phyloP scores from a whole-genome alignment of 108 stramenopile species.

The Cyclotella kingstonii region DNA sequence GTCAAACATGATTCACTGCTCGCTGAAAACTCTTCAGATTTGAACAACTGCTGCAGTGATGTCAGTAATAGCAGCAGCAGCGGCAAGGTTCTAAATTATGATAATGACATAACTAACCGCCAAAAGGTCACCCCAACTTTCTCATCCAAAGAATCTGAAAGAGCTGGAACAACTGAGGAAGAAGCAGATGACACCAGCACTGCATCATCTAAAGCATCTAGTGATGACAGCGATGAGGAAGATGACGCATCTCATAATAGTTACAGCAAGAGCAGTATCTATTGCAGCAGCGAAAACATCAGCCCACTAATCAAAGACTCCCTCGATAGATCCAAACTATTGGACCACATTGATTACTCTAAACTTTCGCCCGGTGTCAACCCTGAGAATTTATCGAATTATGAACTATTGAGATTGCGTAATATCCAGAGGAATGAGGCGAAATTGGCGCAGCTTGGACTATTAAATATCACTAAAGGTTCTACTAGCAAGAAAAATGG shows the following conservation, averaged over 20 bases:
- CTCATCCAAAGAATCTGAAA: too few species aligned
- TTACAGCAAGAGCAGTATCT: background rate
- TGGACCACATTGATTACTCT: background rate
- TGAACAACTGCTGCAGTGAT: background rate
- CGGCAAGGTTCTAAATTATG: background rate
- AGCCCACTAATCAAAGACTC: background rate
- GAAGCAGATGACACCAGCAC: too few species aligned
- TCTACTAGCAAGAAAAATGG: background rate
- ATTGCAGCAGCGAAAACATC: background rate
- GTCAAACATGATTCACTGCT: background rate
- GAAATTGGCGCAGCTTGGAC: conserved; percentile 13
- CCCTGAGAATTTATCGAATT: conserved; percentile 7
- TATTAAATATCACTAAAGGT: background rate
- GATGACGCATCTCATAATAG: background rate
- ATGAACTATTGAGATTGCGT: conserved; percentile 29
- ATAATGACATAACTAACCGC: background rate
- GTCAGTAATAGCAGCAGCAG: background rate
- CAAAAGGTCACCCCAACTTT: too few species aligned
- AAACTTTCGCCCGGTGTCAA: conserved; percentile 10
- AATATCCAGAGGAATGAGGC: conserved; percentile 36
- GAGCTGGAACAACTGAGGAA: too few species aligned
- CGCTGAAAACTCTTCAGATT: background rate
- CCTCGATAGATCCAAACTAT: background rate
- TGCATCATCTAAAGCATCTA: too few species aligned
- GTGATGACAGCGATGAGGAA: conserved; percentile 1